These are phyloP conservation scores for Fonsecaea multimorphosa DNA, from an alignment of 2,329 filamentous ascomycete species.

Conservation along the genomic window DNA sequence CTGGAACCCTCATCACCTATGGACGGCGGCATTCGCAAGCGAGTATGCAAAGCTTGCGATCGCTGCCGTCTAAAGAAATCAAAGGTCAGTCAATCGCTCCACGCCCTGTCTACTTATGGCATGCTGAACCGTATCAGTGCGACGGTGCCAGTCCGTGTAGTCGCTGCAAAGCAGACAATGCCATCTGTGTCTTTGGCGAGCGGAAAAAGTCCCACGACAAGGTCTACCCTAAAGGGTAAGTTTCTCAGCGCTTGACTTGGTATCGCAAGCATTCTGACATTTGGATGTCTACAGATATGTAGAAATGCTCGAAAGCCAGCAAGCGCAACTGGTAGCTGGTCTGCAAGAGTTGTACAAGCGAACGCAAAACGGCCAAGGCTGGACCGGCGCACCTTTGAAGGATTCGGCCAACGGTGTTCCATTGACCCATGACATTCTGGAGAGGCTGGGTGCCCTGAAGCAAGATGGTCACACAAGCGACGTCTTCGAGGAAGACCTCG, in stretches of 20 bases:
- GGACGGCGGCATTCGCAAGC: slow-evolving; percentile 55
- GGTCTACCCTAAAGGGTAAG: slow-evolving; percentile 71
- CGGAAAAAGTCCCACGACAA: slow-evolving; percentile 71
- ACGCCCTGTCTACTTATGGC: too few species aligned
- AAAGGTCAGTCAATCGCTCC: slow-evolving; percentile 57
- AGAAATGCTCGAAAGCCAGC: slow-evolving; percentile 71
- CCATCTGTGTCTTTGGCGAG: slow-evolving; percentile 69
- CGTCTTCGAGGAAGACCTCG: slow-evolving; percentile 66
- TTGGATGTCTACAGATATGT: slow-evolving; percentile 57
- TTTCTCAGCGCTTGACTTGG: slow-evolving; percentile 11
- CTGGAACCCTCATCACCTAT: slow-evolving; percentile 38
- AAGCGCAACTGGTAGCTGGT: slow-evolving; percentile 65
- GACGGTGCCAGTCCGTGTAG: slow-evolving; percentile 67
- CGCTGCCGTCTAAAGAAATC: slow-evolving; percentile 70
- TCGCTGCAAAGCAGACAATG: slow-evolving; percentile 68
- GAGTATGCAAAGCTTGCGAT: slow-evolving; percentile 71
- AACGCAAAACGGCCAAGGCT: slow-evolving; percentile 58
- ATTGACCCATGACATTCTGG: slow-evolving; percentile 68
- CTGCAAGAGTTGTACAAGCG: slow-evolving; percentile 66
- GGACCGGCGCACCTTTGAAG: slow-evolving; percentile 61
- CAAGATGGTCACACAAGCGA: slow-evolving; percentile 56
- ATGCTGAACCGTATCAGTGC: slow-evolving; percentile 52
- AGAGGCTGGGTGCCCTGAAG: slow-evolving; percentile 64
- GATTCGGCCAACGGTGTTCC: slow-evolving; percentile 61
- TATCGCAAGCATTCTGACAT: not conserved